Evolutionary conservation across 495 filamentous ascomycete genomes (phyloP), one percentile per base, ranked within the genome.

Genomic region (Lepidopterella palustris): DNA sequence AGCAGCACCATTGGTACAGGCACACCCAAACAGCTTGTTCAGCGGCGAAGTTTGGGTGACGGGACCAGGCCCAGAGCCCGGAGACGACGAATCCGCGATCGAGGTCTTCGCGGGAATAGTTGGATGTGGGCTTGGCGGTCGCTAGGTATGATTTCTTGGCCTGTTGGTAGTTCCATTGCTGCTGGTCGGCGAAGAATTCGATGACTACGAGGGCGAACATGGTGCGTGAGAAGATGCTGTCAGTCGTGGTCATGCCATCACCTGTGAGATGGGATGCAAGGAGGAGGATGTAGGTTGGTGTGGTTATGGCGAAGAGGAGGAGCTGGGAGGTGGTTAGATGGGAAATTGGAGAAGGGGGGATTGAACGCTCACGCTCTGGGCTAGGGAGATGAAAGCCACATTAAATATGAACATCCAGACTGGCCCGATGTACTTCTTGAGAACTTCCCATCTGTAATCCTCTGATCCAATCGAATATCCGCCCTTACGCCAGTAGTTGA

Each of bases 401-500:
- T 97, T 92, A 74, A 97, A 84, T 49, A 95, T 58, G 73, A 88
- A 88, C 74, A 95, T 95, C 13, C 85, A 65, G 25, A 76, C 73
- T 3, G 73, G 73, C 60, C 75, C 79, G 32, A 82, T 73, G 42
- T 78, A 71, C 20, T 77, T 67, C 55, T 75, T 77, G 32, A 86
- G 62, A 18, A 84, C 76, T 42, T 74, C 60, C 92, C 92, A 97
- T 70, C 95, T 82, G 71, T 99, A 99, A 73, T 99, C 95, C 72
- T 99, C 92, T 10, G 83, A 85, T 27, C 93, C 92, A 58, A 89
- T 78, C 24, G 76, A 73, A 71, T 97, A 99, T 18, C 95, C 95
- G 20, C 95, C 95, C 72, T 89, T 95, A 52, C 95, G 87, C 87
- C 88, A 96, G 72, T 96, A 99, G 74, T 99, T 99, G 81, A 80